phyloP scores from a whole-genome alignment of 495 filamentous ascomycete species.

The Penicillium samsonianum region DNA sequence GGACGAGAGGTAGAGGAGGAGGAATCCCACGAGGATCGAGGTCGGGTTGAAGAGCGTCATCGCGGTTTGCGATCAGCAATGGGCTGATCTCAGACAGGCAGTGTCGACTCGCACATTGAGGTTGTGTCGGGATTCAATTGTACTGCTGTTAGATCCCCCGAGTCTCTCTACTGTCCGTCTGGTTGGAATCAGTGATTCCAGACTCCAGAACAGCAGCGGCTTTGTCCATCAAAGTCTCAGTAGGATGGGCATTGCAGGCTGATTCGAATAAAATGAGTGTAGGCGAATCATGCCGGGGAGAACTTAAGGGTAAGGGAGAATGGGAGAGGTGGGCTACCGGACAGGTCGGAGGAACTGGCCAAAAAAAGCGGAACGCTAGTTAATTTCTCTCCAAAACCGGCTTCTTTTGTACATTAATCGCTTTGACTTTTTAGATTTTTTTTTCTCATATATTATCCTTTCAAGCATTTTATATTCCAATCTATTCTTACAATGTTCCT shows the following conservation, averaged over 20 bases:
- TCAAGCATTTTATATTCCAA: not conserved
- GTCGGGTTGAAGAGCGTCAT: constrained; percentile 68
- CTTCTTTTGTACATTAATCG: constrained; percentile 1
- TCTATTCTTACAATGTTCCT: not conserved
- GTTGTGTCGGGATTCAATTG: constrained; percentile 25
- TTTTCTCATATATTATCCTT: constrained; percentile 5
- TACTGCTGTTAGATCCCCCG: constrained; percentile 18
- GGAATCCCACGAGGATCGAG: constrained; percentile 78
- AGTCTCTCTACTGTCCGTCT: constrained; percentile 17
- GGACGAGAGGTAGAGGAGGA: constrained; percentile 85
- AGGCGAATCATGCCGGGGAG: constrained; percentile 20
- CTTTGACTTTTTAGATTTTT: not conserved
- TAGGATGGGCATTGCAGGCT: constrained; percentile 11
- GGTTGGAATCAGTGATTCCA: constrained; percentile 11
- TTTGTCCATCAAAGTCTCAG: constrained; percentile 15
- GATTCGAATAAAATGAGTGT: constrained; percentile 6
- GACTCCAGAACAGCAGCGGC: constrained; percentile 13
- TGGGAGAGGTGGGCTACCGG: constrained; percentile 18
- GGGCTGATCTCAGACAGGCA: constrained; percentile 34
- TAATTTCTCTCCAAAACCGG: constrained; percentile 12
- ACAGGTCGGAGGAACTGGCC: constrained; percentile 16
- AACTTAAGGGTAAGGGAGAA: constrained; percentile 16
- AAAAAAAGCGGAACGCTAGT: constrained; percentile 11
- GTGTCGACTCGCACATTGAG: constrained; percentile 27
- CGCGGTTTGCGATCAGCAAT: constrained; percentile 43